Conservation (phyloP, 257 asterid species). For the Solanum dulcamara region DNA sequence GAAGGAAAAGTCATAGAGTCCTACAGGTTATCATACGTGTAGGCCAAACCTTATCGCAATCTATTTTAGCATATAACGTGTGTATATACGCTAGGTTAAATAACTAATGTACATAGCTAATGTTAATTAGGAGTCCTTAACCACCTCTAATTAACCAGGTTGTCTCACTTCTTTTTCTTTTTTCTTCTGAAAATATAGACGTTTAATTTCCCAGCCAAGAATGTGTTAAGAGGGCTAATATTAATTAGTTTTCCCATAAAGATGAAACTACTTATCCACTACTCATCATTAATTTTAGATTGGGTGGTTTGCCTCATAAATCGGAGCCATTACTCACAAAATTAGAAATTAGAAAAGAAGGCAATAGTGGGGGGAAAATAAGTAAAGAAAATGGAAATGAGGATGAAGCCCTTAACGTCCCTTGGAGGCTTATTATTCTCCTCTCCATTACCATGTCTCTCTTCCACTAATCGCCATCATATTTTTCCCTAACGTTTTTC, state of each 20-base stretch:
- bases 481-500: not conserved
- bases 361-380: not conserved
- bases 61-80: not conserved
- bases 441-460: not conserved
- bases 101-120: not conserved
- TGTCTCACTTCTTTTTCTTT: not conserved
- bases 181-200: not conserved
- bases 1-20: not conserved
- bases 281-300: not conserved
- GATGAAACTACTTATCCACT: not conserved
- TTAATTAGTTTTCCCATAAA: not conserved
- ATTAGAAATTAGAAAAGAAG: not conserved
- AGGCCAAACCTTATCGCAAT: not conserved
- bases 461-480: not conserved
- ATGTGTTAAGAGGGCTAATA: not conserved
- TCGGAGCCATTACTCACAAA: slow-evolving; percentile 18
- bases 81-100: not conserved
- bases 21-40: not conserved
- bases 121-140: not conserved
- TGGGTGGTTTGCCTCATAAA: slow-evolving; percentile 2
- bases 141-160: not conserved
- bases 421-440: not conserved
- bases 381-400: not conserved
- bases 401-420: not conserved
- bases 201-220: not conserved